Evolutionary conservation across 495 filamentous ascomycete genomes (phyloP), one percentile per base, ranked within the genome.

Genomic region (Hypomontagnella monticulosa): DNA sequence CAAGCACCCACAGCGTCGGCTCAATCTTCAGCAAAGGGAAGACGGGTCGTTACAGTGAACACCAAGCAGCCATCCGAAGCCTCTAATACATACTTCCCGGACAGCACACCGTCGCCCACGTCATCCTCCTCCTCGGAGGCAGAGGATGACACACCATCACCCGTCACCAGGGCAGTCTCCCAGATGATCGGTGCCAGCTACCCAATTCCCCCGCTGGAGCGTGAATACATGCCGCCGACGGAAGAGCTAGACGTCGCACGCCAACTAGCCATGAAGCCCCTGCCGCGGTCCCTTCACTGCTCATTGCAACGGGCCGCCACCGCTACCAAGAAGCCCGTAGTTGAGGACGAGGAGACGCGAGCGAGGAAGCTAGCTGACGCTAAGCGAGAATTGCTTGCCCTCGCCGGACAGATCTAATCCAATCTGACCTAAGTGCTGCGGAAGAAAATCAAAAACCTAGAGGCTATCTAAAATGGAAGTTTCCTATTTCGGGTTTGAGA

Each of bases 201-300:
- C 52, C 71, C 60, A 4, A 67, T 75, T 10, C 68, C 73, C 2
- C 71, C 71, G 2, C 32, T 74, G 18, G 66, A 70, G 36, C 71
- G 77, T 11, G 18, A 68, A 6, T 81, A 74, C 53, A 61, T 69
- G 9, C 68, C 75, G 63, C 79, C 79, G 0, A 32, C 44, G 0
- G 40, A 58, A 3, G 76, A 80, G 46, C 50, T 77, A 14, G 73
- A 71, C 42, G 60, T 83, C 36, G 78, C 75, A 30, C 70, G 75
- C 58, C 71, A 80, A 38, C 75, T 83, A 12, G 73, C 77, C 4
- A 75, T 72, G 32, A 46, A 67, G 61, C 79, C 79, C 0, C 55
- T 57, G 36, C 74, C 71, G 63, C 72, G 71, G 53, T 75, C 75
- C 11, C 64, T 80, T n/a, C 36, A 70, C 44, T 69, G 79, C 67